Conservation (phyloP, 2,329 filamentous ascomycete genomes). For the Alternaria sp. region DNA sequence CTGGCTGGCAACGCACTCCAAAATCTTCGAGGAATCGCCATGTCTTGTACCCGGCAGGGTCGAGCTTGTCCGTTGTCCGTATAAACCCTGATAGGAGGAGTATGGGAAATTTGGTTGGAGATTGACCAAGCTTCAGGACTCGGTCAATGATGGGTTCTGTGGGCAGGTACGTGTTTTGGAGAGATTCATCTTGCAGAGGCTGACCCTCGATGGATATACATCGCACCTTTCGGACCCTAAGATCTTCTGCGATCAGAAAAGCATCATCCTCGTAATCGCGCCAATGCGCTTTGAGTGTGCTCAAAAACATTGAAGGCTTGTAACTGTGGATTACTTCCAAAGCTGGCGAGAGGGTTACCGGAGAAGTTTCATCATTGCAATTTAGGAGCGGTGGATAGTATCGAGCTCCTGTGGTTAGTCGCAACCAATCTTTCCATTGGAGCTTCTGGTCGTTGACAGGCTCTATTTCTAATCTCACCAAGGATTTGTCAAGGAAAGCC, state of each 20-base stretch:
- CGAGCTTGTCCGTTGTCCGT: background rate
- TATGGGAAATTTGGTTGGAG: background rate
- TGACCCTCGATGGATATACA: background rate
- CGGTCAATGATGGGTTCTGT: background rate
- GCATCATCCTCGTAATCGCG: conserved; percentile 15
- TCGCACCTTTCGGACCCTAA: conserved; percentile 12
- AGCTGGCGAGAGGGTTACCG: conserved; percentile 16
- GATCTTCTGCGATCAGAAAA: background rate
- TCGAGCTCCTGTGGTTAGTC: background rate
- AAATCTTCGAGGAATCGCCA: conserved; percentile 31
- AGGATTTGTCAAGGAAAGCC: background rate
- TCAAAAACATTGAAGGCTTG: conserved; percentile 19
- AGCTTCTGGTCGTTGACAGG: background rate
- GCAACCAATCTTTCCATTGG: background rate
- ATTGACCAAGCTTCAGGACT: background rate
- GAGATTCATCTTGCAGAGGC: background rate
- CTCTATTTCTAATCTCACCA: background rate
- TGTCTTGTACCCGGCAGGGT: conserved; percentile 4
- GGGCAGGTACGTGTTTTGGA: background rate
- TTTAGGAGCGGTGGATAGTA: conserved; percentile 7
- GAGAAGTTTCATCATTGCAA: conserved; percentile 3
- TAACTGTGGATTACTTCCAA: conserved; percentile 11
- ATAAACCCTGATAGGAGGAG: background rate
- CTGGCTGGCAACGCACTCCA: conserved; percentile 17
- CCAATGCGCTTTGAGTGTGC: conserved; percentile 29